phyloP scores from a whole-genome alignment of 2,329 filamentous ascomycete species.

The Periglandula ipomoeae region DNA sequence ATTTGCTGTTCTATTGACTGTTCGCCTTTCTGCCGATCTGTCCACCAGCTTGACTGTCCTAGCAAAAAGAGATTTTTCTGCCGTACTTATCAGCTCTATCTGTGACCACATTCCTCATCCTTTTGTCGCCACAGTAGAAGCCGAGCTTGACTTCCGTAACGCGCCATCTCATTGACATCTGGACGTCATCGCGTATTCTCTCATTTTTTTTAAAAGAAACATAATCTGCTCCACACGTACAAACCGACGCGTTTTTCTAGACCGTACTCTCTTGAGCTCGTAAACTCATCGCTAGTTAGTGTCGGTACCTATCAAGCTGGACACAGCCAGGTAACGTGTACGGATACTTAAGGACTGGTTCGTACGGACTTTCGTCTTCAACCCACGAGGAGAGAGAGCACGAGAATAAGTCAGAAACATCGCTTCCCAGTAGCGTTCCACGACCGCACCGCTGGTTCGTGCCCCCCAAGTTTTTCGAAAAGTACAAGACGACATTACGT shows the following conservation, averaged over 20 bases:
- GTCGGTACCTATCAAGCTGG: not conserved
- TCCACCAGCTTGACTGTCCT: constrained; percentile 1
- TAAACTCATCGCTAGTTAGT: constrained; percentile 6
- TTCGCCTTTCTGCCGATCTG: not conserved
- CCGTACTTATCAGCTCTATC: constrained; percentile 4
- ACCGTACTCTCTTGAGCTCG: constrained; percentile 7
- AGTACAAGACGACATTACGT: constrained; percentile 5
- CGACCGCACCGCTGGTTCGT: not conserved
- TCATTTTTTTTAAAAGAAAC: not conserved
- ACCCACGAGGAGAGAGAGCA: not conserved
- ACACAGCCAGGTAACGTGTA: not conserved
- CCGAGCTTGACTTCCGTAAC: constrained; percentile 8
- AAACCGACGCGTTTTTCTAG: constrained; percentile 3
- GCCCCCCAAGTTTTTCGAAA: constrained; percentile 1
- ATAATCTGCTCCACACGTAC: constrained; percentile 5
- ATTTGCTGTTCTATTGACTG: not conserved
- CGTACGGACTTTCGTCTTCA: not conserved
- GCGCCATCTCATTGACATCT: constrained; percentile 7
- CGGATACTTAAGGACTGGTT: not conserved
- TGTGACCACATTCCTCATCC: constrained; percentile 12
- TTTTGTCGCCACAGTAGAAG: constrained; percentile 14
- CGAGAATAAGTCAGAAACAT: not conserved
- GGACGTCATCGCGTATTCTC: constrained; percentile 11
- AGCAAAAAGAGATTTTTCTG: not conserved
- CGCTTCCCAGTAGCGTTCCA: not conserved